These are phyloP conservation scores for Bipolaris oryzae DNA, from an alignment of 2,329 filamentous ascomycete genomes.

Conservation along the genomic window DNA sequence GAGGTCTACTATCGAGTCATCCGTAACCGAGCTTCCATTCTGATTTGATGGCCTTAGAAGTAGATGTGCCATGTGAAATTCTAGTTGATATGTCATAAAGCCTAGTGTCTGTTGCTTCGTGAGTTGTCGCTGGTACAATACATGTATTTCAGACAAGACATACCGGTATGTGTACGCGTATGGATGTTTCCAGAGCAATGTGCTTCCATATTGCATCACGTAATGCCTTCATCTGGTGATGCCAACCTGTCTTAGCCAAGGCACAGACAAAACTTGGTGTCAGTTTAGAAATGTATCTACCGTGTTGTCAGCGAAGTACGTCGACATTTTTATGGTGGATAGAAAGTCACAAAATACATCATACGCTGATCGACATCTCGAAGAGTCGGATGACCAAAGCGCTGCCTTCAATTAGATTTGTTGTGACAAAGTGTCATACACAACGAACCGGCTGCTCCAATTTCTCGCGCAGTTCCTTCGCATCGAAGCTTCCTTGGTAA, in stretches of 20 bases:
- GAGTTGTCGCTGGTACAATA: too few species aligned
- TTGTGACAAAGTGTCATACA: background rate
- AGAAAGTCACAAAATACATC: slow-evolving; percentile 10
- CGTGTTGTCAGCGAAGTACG: background rate
- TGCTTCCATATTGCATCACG: slow-evolving; percentile 8
- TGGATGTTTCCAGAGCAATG: background rate
- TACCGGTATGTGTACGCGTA: slow-evolving; percentile 11
- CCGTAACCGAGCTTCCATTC: background rate
- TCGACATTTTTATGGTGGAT: background rate
- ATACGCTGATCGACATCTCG: slow-evolving; percentile 11
- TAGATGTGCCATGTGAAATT: slow-evolving; percentile 9
- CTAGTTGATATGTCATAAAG: background rate
- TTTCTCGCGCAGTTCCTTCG: background rate
- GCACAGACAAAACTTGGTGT: background rate
- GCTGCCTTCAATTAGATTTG: background rate
- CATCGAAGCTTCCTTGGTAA: background rate
- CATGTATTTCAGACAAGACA: background rate
- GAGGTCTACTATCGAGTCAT: background rate
- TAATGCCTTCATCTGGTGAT: background rate
- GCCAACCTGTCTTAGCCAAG: slow-evolving; percentile 1
- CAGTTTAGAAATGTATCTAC: slow-evolving; percentile 6
- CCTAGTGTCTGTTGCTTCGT: background rate
- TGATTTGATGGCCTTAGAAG: slow-evolving; percentile 1
- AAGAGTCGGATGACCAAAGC: background rate
- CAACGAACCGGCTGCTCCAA: background rate